phyloP scores from a whole-genome alignment of 805 yeast genomes.

The Barnettozyma populi region DNA sequence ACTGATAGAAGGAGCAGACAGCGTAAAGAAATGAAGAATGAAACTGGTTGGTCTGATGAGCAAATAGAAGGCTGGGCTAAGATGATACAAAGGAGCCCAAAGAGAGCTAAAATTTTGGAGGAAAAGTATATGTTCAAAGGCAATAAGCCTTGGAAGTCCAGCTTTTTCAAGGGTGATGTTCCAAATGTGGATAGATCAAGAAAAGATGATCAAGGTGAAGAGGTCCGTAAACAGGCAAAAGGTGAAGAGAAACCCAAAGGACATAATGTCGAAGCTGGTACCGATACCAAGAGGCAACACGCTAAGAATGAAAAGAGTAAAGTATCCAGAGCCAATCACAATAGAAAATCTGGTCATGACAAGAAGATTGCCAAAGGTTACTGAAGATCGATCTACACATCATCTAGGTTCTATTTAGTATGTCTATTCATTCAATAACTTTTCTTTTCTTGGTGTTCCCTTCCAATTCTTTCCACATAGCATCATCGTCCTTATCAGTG shows the following conservation, averaged over 20 bases:
- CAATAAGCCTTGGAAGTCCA: slow-evolving; percentile 27
- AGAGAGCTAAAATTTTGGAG: slow-evolving; percentile 55
- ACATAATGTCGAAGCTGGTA: neutral
- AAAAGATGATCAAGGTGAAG: slow-evolving; percentile 1
- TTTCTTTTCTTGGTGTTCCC: slow-evolving; percentile 18
- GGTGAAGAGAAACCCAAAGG: slow-evolving; percentile 7
- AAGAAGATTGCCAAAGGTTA: slow-evolving; percentile 38
- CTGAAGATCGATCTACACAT: neutral
- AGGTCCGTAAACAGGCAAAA: neutral
- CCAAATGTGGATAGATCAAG: slow-evolving; percentile 5
- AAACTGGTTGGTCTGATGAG: slow-evolving; percentile 75
- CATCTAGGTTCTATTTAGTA: neutral
- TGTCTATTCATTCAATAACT: slow-evolving; percentile 2
- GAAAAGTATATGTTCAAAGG: slow-evolving; percentile 52
- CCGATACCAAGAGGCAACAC: slow-evolving; percentile 28
- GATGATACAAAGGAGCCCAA: slow-evolving; percentile 63
- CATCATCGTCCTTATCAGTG: slow-evolving; percentile 29
- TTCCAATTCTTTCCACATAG: slow-evolving; percentile 32
- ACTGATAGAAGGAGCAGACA: slow-evolving; percentile 43
- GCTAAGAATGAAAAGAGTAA: slow-evolving; percentile 51
- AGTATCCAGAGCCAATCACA: slow-evolving; percentile 56
- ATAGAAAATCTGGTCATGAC: slow-evolving; percentile 56
- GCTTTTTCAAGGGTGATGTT: slow-evolving; percentile 12
- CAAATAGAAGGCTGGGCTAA: slow-evolving; percentile 93
- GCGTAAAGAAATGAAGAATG: slow-evolving; percentile 46